Evolutionary conservation across 1,284 basidiomycete genomes (phyloP), one percentile per base, ranked within the genome.

Genomic region (Boletus smithii): DNA sequence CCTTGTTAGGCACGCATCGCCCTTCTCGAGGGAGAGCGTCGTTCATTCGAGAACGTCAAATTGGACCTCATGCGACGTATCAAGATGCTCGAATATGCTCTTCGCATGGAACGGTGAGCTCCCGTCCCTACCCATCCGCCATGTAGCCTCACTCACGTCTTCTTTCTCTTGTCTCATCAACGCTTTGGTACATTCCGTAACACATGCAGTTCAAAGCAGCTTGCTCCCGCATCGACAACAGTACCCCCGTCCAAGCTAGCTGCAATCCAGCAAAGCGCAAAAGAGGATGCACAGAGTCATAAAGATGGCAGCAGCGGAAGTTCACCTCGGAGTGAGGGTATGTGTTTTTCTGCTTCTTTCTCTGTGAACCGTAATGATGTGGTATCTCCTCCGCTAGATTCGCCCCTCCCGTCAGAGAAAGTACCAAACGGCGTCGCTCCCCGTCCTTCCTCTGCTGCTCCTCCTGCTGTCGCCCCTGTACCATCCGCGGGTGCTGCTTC

Each of bases 61-160:
- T 83, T 95, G 45, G 95, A 98, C 69, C 78, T 98, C 37, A 86
- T 95, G 79, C 81, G 95, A 48, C 84, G 95, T 48, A 97, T 98
- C 60, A 97, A 97, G 80, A 97, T 99, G 95, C 83, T 99, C 44
- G 97, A 99, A 71, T 97, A 92, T 68, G 92, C 92, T 32, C 74
- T 95, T 46, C 83, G 93, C 41, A 87, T 95, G 74, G 95, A 98
- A 73, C 85, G 94, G 91, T 93, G 59, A 63, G 82, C 69, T n/a
- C n/a, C n/a, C n/a, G n/a, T n/a, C 51, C 45, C 40, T 39, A 29
- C 36, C 38, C 36, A 46, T 46, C 55, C 49, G 51, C 52, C 51
- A 46, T 38, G 26, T 49, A 49, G 42, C 20, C 44, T 66, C 24
- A 53, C 23, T 66, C 24, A 53, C 23, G 3, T 41, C 29, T 34